A percentile compares a stretch with the other conserved stretches of the same genome.
phyloP scores from a whole-genome alignment of 352 stramenopile genomes.

The Pythium utonaiense region DNA sequence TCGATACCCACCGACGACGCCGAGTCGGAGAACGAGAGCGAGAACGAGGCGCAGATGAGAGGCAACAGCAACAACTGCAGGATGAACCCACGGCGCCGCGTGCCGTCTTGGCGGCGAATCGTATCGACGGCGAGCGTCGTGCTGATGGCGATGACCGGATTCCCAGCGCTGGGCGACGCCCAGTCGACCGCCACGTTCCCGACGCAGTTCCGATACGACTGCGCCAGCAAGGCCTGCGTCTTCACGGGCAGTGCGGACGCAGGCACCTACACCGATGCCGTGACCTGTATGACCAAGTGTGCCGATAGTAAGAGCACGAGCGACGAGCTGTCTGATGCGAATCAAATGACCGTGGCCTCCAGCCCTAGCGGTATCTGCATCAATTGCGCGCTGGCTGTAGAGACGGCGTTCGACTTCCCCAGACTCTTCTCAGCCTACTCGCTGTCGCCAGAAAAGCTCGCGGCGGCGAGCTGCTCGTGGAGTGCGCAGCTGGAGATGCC shows the following conservation, averaged over 20 bases:
- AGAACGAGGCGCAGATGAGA: neutral
- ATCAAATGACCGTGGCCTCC: conserved; percentile 41
- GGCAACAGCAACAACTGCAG: neutral
- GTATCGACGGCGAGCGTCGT: neutral
- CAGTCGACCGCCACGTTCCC: neutral
- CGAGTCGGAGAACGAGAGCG: neutral
- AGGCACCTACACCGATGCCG: conserved; percentile 32
- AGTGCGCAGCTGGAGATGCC: conserved; percentile 42
- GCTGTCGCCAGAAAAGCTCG: conserved; percentile 40
- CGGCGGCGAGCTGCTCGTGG: conserved; percentile 39
- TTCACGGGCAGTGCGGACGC: conserved; percentile 19
- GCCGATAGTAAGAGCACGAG: conserved; percentile 36
- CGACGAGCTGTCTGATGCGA: conserved; percentile 45
- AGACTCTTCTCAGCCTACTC: conserved; percentile 63
- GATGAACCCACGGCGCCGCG: neutral
- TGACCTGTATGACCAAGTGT: conserved; percentile 53
- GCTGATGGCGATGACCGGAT: neutral
- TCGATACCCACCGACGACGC: neutral
- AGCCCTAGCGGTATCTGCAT: conserved; percentile 66
- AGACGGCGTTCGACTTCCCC: conserved; percentile 70
- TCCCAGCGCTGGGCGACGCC: neutral
- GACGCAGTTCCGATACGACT: conserved; percentile 36
- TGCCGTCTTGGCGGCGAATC: neutral
- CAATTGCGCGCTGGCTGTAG: conserved; percentile 57
- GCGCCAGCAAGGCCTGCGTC: conserved; percentile 40